These are phyloP conservation scores for Lolium rigidum DNA, from an alignment of 176 grass and related monocot species.

Conservation along the genomic window DNA sequence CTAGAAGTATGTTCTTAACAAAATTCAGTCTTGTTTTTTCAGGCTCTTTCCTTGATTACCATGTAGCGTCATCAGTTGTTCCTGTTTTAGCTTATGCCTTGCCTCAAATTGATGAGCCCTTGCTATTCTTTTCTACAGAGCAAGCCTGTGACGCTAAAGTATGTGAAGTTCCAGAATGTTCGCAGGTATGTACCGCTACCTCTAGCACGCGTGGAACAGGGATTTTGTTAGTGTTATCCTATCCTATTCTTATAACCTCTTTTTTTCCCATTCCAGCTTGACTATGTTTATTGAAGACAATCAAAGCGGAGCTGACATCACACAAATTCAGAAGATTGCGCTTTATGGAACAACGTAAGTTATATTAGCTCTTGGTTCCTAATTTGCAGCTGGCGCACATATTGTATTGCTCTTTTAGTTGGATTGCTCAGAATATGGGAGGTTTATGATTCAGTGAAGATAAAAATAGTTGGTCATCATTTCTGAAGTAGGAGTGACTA, in stretches of 20 bases:
- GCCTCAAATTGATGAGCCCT: conserved; percentile 27
- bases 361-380: conserved; percentile 5
- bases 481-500: conserved; percentile 28
- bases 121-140: conserved; percentile 58
- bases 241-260: conserved; percentile 36
- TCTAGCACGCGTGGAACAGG: neutral
- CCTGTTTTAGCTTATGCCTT: conserved; percentile 12
- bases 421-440: neutral
- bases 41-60: neutral
- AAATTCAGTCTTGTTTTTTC: neutral
- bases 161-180: conserved; percentile 99
- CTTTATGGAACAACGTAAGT: conserved; percentile 93
- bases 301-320: conserved; percentile 75
- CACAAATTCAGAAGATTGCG: conserved; percentile 90
- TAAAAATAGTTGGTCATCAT: neutral
- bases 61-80: conserved; percentile 15
- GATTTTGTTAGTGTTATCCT: neutral
- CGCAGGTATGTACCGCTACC: conserved; percentile 65
- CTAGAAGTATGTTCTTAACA: conserved; percentile 58
- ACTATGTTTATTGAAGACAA: conserved; percentile 99
- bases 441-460: neutral
- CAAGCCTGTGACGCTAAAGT: conserved; percentile 72
- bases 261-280: conserved; percentile 55
- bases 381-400: neutral
- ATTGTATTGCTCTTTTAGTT: neutral